Base-by-base conservation (phyloP, 148 eudicot genomes). In the Chenopodium album region DNA sequence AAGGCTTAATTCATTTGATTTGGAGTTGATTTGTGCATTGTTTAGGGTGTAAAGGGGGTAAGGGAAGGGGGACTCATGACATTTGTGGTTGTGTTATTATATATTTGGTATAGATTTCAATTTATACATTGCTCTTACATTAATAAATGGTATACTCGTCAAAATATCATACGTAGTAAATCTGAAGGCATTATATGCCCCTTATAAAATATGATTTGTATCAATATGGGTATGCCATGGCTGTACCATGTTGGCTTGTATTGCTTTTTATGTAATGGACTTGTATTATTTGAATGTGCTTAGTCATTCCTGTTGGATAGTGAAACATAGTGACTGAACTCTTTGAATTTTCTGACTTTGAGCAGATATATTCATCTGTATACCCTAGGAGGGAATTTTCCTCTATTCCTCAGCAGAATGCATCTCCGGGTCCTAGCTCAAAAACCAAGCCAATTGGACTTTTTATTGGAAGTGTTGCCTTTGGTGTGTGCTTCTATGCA, bases 361-460 rank as follows among this genome's bases (percentile, higher is more conserved):
- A 67, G 83, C 93, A 91, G 98, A 73, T 85, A 86, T 89, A 90
- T 79, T 86, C 90, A 52, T 83, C 89, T 83, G 89, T 85, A 86
- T 86, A 87, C 80, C 81, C 86, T 67, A 85, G 88, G 72, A 91
- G 89, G 85, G 85, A 79, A 17, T 93, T 89, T 75, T 93, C 97
- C 52, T 89, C 84, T 64, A 78, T 82, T 23, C 81, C 92, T 31
- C 84, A 63, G 76, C 69, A 85, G 47, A 85, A 87, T 88, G 90
- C 34, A 32, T 71, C 89, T 60, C 85, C 88, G 41, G 84, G 85
- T 37, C 83, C 91, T 73, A 87, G 89, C 68, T 71, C 91, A 23
- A 74, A 89, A 14, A 87, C 82, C 77, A 87, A 88, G 84, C 85
- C 88, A 75, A 76, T 88, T 16, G 88, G 86, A 64, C 44, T 87